Evolutionary conservation across 1,284 basidiomycete genomes (phyloP).

Genomic region (Cryptococcus neoformans): DNA sequence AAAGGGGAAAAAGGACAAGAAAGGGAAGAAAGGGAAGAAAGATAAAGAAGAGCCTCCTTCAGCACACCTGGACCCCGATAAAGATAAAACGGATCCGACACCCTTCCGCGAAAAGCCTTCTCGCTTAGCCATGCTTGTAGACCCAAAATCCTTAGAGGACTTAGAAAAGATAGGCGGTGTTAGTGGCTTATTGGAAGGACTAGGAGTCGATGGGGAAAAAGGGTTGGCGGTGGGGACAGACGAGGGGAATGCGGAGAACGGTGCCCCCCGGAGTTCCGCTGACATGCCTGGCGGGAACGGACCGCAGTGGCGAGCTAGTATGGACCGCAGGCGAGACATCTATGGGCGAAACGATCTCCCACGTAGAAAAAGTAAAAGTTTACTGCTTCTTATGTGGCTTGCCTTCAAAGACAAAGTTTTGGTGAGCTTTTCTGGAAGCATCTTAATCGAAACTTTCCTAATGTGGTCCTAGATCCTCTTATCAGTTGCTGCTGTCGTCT

Average conservation of each 20-base stretch:
- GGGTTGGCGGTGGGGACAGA: conserved; percentile 52
- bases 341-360: conserved; percentile 86
- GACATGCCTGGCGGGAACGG: conserved; percentile 40
- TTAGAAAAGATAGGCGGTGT: conserved; percentile 74
- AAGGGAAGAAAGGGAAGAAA: conserved; percentile 24
- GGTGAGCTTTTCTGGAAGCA: conserved; percentile 53
- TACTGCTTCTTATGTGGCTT: conserved; percentile 86
- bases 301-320: conserved; percentile 56
- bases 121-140: conserved; percentile 78
- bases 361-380: conserved; percentile 67
- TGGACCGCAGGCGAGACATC: conserved; percentile 66
- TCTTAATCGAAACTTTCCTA: not conserved
- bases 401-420: conserved; percentile 95
- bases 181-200: conserved; percentile 62
- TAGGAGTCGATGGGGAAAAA: conserved; percentile 65
- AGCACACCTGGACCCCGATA: conserved; percentile 49
- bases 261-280: conserved; percentile 19
- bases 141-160: conserved; percentile 65
- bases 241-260: conserved; percentile 17
- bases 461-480: conserved; percentile 65
- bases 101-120: conserved; percentile 72
- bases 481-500: conserved; percentile 86
- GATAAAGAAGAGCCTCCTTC: conserved; percentile 29
- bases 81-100: conserved; percentile 63
- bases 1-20: conserved; percentile 24